Conservation (phyloP, 1,284 basidiomycete genomes). For the Cutaneotrichosporon cavernicola region DNA sequence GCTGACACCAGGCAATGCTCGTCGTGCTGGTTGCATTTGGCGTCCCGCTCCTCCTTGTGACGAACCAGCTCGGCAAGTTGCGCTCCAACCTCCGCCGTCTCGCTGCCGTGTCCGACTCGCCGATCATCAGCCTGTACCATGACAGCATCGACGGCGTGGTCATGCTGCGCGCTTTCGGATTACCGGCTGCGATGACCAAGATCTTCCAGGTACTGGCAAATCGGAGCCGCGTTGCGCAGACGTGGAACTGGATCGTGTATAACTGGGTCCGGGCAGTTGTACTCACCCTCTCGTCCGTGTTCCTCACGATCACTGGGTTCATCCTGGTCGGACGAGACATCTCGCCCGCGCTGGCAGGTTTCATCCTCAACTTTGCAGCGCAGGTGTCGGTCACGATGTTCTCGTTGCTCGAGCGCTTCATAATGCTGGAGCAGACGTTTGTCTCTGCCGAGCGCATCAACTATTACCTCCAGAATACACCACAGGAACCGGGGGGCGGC, state of each 20-base stretch:
- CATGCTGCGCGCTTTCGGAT: constrained; percentile 53
- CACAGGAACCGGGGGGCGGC: constrained; percentile 34
- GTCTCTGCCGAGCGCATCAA: constrained; percentile 54
- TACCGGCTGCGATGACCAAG: constrained; percentile 43
- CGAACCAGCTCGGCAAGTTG: constrained; percentile 41
- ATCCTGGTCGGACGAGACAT: constrained; percentile 52
- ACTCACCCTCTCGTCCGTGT: constrained; percentile 36
- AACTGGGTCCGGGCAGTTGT: constrained; percentile 43
- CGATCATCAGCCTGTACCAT: constrained; percentile 54
- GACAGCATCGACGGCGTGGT: constrained; percentile 54
- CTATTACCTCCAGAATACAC: constrained; percentile 46
- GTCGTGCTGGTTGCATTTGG: constrained; percentile 32
- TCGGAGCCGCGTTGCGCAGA: constrained; percentile 37
- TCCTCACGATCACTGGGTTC: constrained; percentile 49
- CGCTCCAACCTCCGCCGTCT: constrained; percentile 47
- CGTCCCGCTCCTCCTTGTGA: constrained; percentile 36
- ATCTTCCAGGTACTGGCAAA: constrained; percentile 43
- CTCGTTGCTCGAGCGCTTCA: constrained; percentile 35
- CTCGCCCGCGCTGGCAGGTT: constrained; percentile 53
- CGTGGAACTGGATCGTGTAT: constrained; percentile 41
- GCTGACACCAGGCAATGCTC: constrained; percentile 28
- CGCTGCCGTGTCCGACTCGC: constrained; percentile 48
- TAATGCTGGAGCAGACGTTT: constrained; percentile 42
- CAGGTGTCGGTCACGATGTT: constrained; percentile 44
- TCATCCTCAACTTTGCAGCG: constrained; percentile 54